These are phyloP conservation scores for Penicillium pancosmium DNA, from an alignment of 495 filamentous ascomycete species.

Conservation along the genomic window DNA sequence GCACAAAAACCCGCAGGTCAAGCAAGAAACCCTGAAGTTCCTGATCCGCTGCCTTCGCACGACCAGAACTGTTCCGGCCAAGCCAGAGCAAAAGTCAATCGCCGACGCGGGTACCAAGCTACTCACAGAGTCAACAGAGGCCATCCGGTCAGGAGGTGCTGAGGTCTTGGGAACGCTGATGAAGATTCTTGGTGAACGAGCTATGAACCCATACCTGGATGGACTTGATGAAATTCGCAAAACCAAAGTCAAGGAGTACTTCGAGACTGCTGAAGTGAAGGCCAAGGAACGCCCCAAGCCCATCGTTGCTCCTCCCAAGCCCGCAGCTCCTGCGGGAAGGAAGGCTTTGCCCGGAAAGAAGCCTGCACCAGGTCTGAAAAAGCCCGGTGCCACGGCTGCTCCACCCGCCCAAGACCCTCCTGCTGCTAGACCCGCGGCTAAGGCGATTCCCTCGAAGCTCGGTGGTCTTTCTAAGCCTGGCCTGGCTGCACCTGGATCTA, in stretches of 20 bases:
- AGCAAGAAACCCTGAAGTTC: constrained; percentile 90
- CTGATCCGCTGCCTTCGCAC: constrained; percentile 84
- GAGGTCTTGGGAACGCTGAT: constrained; percentile 93
- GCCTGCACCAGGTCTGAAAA: constrained; percentile 52
- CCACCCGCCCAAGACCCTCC: constrained; percentile 58
- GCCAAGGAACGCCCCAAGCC: constrained; percentile 96
- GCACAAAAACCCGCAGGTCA: constrained; percentile 97
- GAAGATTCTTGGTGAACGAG: constrained; percentile 97
- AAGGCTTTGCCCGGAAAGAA: constrained; percentile 56
- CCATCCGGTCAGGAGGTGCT: constrained; percentile 80
- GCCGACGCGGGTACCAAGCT: constrained; percentile 86
- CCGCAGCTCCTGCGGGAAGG: constrained; percentile 47
- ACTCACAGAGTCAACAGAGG: constrained; percentile 84
- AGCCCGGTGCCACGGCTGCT: constrained; percentile 59
- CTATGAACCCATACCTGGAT: constrained; percentile 96
- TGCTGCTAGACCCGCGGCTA: constrained; percentile 59
- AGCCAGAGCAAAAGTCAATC: constrained; percentile 80
- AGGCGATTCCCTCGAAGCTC: constrained; percentile 63
- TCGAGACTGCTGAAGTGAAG: constrained; percentile 89
- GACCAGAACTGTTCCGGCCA: constrained; percentile 78
- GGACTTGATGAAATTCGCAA: constrained; percentile 95
- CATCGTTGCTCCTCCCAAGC: constrained; percentile 64
- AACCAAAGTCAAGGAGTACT: constrained; percentile 94
- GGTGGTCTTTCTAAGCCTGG: constrained; percentile 65
- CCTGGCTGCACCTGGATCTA: constrained; percentile 62